These are phyloP conservation scores for Malus fusca DNA, from an alignment of 306 rosid genomes.

Conservation along the genomic window DNA sequence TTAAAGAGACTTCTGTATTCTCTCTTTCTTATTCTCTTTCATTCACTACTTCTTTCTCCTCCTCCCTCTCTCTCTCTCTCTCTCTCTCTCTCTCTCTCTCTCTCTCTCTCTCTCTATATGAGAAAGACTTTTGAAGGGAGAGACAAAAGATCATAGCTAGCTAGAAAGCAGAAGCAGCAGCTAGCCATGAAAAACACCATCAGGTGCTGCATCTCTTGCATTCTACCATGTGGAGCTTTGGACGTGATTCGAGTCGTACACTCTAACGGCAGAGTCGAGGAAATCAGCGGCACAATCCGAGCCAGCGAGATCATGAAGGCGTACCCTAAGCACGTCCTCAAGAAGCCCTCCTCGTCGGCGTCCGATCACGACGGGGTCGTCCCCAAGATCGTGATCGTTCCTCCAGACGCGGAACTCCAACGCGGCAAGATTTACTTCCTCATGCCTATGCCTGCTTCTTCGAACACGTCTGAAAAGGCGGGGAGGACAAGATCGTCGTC, in stretches of 20 bases:
- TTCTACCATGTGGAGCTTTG: conserved; percentile 85
- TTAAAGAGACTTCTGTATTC: conserved; percentile 13
- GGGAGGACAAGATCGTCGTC: conserved; percentile 12
- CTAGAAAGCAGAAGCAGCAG: not conserved
- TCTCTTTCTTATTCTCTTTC: not conserved
- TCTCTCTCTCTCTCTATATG: conserved; percentile 3
- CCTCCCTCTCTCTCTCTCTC: not conserved
- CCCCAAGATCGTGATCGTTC: conserved; percentile 75
- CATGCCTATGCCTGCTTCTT: conserved; percentile 48
- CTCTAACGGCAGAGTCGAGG: conserved; percentile 74
- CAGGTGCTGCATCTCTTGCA: conserved; percentile 93
- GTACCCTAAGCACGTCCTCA: conserved; percentile 79
- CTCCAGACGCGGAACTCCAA: conserved; percentile 84
- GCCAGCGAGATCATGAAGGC: conserved; percentile 87
- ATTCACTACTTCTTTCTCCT: not conserved
- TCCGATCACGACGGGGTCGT: conserved; percentile 38
- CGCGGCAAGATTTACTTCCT: conserved; percentile 99
- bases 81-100: no score
- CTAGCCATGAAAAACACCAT: conserved; percentile 61
- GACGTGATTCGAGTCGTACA: conserved; percentile 92
- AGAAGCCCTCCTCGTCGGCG: conserved; percentile 66
- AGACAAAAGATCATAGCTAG: not conserved
- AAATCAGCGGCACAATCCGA: conserved; percentile 59
- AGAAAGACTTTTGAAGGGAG: conserved; percentile 15
- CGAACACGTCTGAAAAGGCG: conserved; percentile 21